phyloP scores from a whole-genome alignment of 805 yeast genomes.

The Saturnispora kantuleensis region DNA sequence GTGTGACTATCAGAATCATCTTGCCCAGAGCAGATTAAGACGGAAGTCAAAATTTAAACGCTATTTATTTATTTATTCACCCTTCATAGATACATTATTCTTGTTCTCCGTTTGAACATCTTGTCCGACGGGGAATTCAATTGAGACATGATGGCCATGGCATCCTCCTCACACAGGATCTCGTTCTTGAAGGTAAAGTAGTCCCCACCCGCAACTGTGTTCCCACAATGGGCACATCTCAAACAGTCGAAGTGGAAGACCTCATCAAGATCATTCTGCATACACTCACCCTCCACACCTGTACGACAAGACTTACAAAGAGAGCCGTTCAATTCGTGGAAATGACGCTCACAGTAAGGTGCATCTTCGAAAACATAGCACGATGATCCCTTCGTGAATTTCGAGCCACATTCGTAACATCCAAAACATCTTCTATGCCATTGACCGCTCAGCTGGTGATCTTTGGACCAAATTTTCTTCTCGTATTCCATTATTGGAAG shows the following conservation, averaged over 20 bases:
- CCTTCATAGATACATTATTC: constrained; percentile 21
- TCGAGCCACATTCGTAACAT: constrained; percentile 53
- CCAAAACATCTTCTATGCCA: constrained; percentile 89
- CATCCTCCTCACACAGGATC: constrained; percentile 43
- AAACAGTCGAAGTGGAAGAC: constrained; percentile 73
- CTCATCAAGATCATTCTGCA: constrained; percentile 62
- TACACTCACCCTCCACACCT: constrained; percentile 87
- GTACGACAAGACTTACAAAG: constrained; percentile 58
- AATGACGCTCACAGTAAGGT: constrained; percentile 76
- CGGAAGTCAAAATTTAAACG: too few relatives aligned
- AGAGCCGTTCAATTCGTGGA: constrained; percentile 67
- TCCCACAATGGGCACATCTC: constrained; percentile 52
- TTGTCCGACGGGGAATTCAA: constrained; percentile 10
- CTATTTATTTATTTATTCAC: too few relatives aligned
- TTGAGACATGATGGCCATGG: constrained; percentile 15
- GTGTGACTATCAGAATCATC: constrained; percentile 19
- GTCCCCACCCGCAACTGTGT: constrained; percentile 37
- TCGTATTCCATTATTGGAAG: constrained; percentile 35
- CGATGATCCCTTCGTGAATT: constrained; percentile 49
- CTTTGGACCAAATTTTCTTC: constrained; percentile 75
- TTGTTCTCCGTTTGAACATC: constrained; percentile 26
- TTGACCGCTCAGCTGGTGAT: constrained; percentile 77
- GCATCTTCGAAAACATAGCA: constrained; percentile 70
- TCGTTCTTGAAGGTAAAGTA: constrained; percentile 41
- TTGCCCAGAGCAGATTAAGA: constrained; percentile 14